Evolutionary conservation across 371 early-diverging fungal genomes (phyloP), one percentile per base, ranked within the genome.

Genomic region (Mortierella sp.): DNA sequence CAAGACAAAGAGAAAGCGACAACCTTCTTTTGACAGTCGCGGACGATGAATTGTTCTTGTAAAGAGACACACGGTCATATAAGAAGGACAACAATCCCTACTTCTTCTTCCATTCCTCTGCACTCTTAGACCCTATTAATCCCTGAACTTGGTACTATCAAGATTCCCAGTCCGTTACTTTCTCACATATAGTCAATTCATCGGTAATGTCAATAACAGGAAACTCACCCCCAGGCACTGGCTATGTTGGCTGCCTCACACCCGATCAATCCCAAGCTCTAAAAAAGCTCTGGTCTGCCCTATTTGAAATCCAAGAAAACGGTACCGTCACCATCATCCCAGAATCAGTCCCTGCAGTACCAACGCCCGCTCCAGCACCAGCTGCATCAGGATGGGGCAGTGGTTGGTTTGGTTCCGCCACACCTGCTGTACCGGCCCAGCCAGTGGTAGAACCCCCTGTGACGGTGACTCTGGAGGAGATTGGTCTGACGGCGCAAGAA

Each of bases 221-320:
- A 44, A 64, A 52, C 55, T 60, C 78, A 12, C 70, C 78, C 23
- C 47, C 61, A 17, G 78, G 78, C 31, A 78, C 81, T 14, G 84
- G 83, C 12, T 80, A 72, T 56, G 78, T 82, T 55, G 82, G 82
- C 43, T 79, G 83, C 48, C 71, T 90, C 48, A 81, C 86, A 17
- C 75, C 81, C 15, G 66, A 79, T 30, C 86, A 90, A 68, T 80
- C 73, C 26, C 82, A 80, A 21, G 54, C 72, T 55, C 78, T 90
- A 30, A 84, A 86, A 55, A 72, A 88, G 52, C 41, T 89, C 50
- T 90, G 88, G 87, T 59, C 55, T 26, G 80, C 78, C 50, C 60
- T 88, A 27, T 81, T 86, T 32, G 79, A 82, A 41, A 80, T 85
- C 73, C 80, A 81, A 59, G 81, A 83, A 53, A 80, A 79, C 9